Evolutionary conservation across 2,329 filamentous ascomycete genomes (phyloP), one percentile per base, ranked within the genome.

Genomic region (Plectosphaerella plurivora): DNA sequence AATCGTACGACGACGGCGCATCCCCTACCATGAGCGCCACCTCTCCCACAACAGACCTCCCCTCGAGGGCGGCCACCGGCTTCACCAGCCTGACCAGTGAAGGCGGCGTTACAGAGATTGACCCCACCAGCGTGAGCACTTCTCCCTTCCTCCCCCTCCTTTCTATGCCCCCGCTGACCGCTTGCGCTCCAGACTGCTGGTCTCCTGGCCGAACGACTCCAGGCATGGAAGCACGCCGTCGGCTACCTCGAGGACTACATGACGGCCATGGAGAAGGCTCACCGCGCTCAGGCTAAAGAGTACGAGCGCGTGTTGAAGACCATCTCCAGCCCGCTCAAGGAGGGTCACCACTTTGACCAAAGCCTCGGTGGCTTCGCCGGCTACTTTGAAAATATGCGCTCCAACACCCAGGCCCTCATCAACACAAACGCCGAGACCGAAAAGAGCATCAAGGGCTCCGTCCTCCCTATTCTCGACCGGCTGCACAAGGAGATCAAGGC

Each of bases 401-500:
- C 86, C 62, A 97, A 97, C 72, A 97, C 93, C 5, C 89, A 96
- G 80, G 89, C 87, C 45, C 82, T 97, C 63, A 84, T 91, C 63
- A 96, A 94, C 70, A 87, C 89, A 65, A 93, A 97, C 69, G 74
- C 87, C 61, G 93, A 97, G 69, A 96, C 92, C 6, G 91, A 94
- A 62, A 94, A 94, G 77, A 89, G 85, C 61, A 80, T 99, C 60
- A 96, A 93, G 72, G 87, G 86, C 54, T 86, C 86, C 14, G 88
- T 97, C 28, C 78, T 96, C 18, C 94, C 93, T 37, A 86, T 93
- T 57, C 86, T 99, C 65, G 90, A 95, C 62, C 88, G 91, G 50
- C 78, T 99, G 47, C 92, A 97, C 75, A 87, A 90, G 68, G 94
- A 97, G 69, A 94, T 99, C 77, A 99, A 97, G 81, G 86, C 88